These are phyloP conservation scores for Penicillium sp. DNA, from an alignment of 2,329 filamentous ascomycete genomes.

Conservation along the genomic window DNA sequence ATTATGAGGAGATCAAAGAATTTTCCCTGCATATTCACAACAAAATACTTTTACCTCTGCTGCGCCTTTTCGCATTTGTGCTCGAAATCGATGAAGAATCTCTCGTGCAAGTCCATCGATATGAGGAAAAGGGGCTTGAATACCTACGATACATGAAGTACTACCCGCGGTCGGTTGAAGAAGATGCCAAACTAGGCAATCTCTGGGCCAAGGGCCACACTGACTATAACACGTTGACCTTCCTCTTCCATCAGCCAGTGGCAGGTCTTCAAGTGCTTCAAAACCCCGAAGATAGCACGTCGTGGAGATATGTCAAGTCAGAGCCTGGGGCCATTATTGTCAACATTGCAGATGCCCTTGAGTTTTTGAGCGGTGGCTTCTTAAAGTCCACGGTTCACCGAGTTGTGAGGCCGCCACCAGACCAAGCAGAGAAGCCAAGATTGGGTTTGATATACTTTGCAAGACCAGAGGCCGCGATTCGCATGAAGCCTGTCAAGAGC, in stretches of 20 bases:
- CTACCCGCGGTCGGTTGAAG: conserved; percentile 46
- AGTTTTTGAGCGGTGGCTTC: conserved; percentile 48
- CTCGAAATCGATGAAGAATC: conserved; percentile 58
- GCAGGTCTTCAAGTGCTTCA: conserved; percentile 53
- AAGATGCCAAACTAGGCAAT: conserved; percentile 42
- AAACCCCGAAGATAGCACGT: conserved; percentile 29
- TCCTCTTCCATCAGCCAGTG: conserved; percentile 58
- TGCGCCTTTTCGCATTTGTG: conserved; percentile 59
- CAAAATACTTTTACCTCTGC: conserved; percentile 38
- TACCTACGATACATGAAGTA: conserved; percentile 63
- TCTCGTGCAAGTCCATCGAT: conserved; percentile 54
- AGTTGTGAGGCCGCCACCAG: conserved; percentile 46
- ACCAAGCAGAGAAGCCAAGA: conserved; percentile 35
- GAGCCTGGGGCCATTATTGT: conserved; percentile 51
- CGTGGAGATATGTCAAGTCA: conserved; percentile 51
- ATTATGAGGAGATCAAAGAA: conserved; percentile 11
- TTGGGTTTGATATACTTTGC: conserved; percentile 11
- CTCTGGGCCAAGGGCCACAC: conserved; percentile 53
- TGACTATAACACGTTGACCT: conserved; percentile 54
- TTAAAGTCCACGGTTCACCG: conserved; percentile 50
- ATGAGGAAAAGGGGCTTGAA: conserved; percentile 56
- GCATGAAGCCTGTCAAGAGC: conserved; percentile 8
- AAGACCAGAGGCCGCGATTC: conserved; percentile 8
- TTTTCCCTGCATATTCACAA: conserved; percentile 13
- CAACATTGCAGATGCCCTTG: conserved; percentile 50